A percentile compares a stretch with the other conserved stretches of the same genome.
phyloP scores from a whole-genome alignment of 345 rosid species.

The Geranium brycei region DNA sequence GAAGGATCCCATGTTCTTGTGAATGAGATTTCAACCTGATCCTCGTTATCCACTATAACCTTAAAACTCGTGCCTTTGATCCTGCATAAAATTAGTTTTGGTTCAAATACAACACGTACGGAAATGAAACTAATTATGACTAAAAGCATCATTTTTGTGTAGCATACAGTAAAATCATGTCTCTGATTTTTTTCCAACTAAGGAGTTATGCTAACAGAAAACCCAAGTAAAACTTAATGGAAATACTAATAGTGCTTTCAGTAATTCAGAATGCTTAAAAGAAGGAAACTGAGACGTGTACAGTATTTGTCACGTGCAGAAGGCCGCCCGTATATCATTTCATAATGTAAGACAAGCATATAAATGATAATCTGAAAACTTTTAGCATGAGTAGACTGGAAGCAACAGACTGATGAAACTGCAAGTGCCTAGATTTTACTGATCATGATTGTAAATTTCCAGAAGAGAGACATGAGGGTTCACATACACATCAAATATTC shows the following conservation, averaged over 20 bases:
- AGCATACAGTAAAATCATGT: not conserved
- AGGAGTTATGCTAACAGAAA: too few relatives aligned
- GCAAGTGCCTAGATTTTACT: not conserved
- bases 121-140: not conserved
- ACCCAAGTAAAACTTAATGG: too few relatives aligned
- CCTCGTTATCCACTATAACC: conserved; percentile 47
- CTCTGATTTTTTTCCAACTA: too few relatives aligned
- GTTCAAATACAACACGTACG: conserved; percentile 6
- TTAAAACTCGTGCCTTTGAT: conserved; percentile 46
- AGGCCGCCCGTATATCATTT: not conserved
- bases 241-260: not conserved
- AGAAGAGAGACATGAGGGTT: not conserved
- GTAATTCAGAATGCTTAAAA: not conserved
- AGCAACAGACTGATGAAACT: not conserved
- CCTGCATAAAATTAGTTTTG: conserved; percentile 29
- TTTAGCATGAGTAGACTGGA: not conserved
- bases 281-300: not conserved
- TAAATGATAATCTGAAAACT: too few relatives aligned
- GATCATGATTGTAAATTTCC: not conserved
- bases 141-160: not conserved
- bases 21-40: conserved; percentile 64
- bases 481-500: conserved; percentile 83
- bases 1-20: conserved; percentile 53
- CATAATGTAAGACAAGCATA: not conserved
- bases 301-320: not conserved